Base-by-base conservation (phyloP, 306 rosid species). In the Casuarina equisetifolia region DNA sequence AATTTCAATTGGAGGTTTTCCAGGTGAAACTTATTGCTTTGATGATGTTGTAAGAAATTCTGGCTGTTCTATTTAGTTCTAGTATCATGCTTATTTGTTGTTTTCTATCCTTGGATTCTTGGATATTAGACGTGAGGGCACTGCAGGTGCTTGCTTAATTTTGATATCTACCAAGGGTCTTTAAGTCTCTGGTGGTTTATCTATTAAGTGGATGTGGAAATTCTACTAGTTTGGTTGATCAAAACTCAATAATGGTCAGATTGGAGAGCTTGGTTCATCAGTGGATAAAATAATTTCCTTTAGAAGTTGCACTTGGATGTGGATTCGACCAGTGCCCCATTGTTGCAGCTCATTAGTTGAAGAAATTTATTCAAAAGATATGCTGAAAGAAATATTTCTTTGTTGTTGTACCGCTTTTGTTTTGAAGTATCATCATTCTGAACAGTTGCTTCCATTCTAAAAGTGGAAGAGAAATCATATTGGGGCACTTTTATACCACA, bases 1-100 rank as follows among this genome's bases (percentile, higher is more conserved):
- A 88, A 48, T 86, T 88, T 76, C 89, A 74, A 64, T 75, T 89
- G 88, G 98, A 92, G 82, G 89, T 92, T 57, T 95, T 95, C 67
- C 93, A 88, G 98, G 98, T 90, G 66, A 83, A 62, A 6, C 35
- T 76, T 74, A 55, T 52, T 71, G 40, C 54, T 62, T 61, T 64
- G 0, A 4, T 62, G 19, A 20, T 77, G 13, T 73, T 70, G 36
- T 53, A 59, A 8, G 45, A 52, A 57, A 3, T 38, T 72, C 8
- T 45, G 39, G 32, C 74, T 73, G 17, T 74, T 66, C 10, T n/a
- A 13, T 55, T n/a, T 45, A 52, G 9, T 38, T 13, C 8, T 48
- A 17, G 46, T 45, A 48, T 44, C 55, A 50, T 39, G 36, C 19
- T 9, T 5, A 17, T 51, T 4, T 54, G 35, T 51, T 17, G 73